Evolutionary conservation across 352 stramenopile species (phyloP).

Genomic region (Phytophthora melonis): DNA sequence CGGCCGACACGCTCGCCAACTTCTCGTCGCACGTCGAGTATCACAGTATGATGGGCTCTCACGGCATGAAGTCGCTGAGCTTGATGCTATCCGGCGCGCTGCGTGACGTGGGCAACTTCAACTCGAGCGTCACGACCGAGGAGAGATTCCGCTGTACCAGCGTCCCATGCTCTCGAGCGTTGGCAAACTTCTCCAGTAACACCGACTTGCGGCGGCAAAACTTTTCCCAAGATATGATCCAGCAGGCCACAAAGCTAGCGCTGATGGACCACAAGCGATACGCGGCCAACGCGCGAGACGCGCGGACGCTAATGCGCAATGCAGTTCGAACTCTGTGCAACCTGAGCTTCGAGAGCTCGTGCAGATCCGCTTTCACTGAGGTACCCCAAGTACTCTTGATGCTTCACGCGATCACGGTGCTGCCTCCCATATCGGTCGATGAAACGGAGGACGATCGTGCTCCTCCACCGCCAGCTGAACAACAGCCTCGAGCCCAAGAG

Average conservation of each 20-base stretch:
- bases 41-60: constrained; percentile 54
- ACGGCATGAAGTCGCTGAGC: constrained; percentile 62
- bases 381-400: constrained; percentile 64
- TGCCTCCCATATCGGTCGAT: constrained; percentile 18
- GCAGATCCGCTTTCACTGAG: constrained; percentile 61
- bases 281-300: constrained; percentile 24
- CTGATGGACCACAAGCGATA: constrained; percentile 55
- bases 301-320: constrained; percentile 60
- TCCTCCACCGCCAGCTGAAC: neutral
- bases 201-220: constrained; percentile 58
- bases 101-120: constrained; percentile 54
- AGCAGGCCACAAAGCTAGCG: constrained; percentile 57
- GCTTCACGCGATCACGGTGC: constrained; percentile 48
- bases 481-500: constrained; percentile 3
- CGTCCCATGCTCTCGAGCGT: constrained; percentile 60
- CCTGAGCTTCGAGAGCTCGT: constrained; percentile 66
- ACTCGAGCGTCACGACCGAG: constrained; percentile 43
- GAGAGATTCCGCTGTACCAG: constrained; percentile 56
- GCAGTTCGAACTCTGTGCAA: constrained; percentile 67
- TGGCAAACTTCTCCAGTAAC: constrained; percentile 81
- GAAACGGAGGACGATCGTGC: constrained; percentile 7
- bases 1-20: constrained; percentile 70
- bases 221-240: constrained; percentile 64
- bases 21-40: constrained; percentile 77
- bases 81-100: constrained; percentile 57